These are phyloP conservation scores for Boletus rubroflammeus DNA, from an alignment of 768 basidiomycete genomes.

Conservation along the genomic window DNA sequence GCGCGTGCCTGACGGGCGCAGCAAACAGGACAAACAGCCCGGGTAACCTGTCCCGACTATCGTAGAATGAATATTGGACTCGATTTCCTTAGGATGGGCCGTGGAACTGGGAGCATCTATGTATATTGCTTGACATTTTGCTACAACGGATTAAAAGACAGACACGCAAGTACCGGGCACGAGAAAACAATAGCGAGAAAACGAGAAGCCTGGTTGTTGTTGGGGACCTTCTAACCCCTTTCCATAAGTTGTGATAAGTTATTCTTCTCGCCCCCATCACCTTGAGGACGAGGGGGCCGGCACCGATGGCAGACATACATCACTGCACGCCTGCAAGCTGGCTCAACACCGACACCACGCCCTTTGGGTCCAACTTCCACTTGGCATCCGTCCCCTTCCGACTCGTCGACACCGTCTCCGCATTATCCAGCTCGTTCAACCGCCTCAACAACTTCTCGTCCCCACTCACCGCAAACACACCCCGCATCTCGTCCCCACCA, in stretches of 20 bases:
- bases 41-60: no score
- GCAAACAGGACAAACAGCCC: no score
- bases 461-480: constrained; percentile 62
- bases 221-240: neutral
- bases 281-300: no score
- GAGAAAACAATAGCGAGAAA: neutral
- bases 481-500: constrained; percentile 46
- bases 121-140: no score
- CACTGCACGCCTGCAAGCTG: constrained; percentile 9
- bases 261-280: no score
- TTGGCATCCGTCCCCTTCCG: constrained; percentile 75
- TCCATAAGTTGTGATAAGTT: neutral
- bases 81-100: no score
- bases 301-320: no score
- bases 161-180: no score
- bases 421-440: constrained; percentile 68
- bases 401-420: constrained; percentile 70
- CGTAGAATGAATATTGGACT: no score
- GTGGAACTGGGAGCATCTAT: no score
- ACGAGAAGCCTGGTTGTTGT: neutral
- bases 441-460: constrained; percentile 78
- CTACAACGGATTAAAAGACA: no score
- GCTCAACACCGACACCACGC: constrained; percentile 34
- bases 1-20: no score
- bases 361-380: constrained; percentile 51